Conservation (phyloP, 2,329 filamentous ascomycete genomes). For the Fusarium foetens region DNA sequence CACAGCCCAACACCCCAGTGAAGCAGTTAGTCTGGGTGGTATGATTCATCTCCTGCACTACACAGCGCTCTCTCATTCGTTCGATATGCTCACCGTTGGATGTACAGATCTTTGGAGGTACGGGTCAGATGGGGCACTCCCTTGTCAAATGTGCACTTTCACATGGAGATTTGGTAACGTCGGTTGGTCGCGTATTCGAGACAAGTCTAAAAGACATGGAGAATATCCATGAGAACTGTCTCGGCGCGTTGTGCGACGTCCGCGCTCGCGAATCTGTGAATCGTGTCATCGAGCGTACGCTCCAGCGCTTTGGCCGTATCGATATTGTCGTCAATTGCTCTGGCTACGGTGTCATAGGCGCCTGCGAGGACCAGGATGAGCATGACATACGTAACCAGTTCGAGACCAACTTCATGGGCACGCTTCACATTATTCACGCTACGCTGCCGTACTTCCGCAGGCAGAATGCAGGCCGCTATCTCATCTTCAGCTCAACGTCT, state of each 20-base stretch:
- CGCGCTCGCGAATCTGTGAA: slow-evolving; percentile 81
- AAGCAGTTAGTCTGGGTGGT: slow-evolving; percentile 91
- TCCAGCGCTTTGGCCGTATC: slow-evolving; percentile 80
- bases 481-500: slow-evolving; percentile 94
- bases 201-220: slow-evolving; percentile 78
- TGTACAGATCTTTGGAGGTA: slow-evolving; percentile 85
- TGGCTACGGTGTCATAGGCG: slow-evolving; percentile 93
- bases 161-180: slow-evolving; percentile 84
- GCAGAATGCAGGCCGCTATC: slow-evolving; percentile 79
- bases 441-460: slow-evolving; percentile 88
- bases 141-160: slow-evolving; percentile 84
- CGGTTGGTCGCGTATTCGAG: slow-evolving; percentile 85
- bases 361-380: slow-evolving; percentile 97
- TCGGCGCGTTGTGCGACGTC: slow-evolving; percentile 90
- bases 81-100: slow-evolving; percentile 5
- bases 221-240: slow-evolving; percentile 75
- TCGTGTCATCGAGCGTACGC: slow-evolving; percentile 74
- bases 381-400: slow-evolving; percentile 95
- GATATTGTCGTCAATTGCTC: slow-evolving; percentile 95
- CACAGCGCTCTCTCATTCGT: neutral
- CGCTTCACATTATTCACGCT: slow-evolving; percentile 89
- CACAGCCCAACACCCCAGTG: slow-evolving; percentile 73
- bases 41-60: slow-evolving; percentile 31
- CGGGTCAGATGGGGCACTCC: slow-evolving; percentile 95
- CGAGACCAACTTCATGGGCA: slow-evolving; percentile 97